Base-by-base conservation (phyloP, 495 filamentous ascomycete species). In the Bombardia bombarda region DNA sequence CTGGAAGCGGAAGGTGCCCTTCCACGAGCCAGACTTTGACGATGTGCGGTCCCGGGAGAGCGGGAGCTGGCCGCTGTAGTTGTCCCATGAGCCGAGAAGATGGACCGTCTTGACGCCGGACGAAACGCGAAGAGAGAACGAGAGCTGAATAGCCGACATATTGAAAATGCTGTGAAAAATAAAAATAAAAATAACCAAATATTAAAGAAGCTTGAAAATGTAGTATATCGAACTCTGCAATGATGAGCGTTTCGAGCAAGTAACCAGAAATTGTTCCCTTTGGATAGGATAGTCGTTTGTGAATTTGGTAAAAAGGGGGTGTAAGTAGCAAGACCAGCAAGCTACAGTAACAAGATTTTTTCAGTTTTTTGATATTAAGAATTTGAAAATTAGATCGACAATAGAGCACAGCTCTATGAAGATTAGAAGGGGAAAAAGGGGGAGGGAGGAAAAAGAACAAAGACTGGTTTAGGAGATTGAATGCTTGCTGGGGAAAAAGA, bases 101-200 rank as follows among this genome's bases (percentile, higher is more conserved):
- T 97, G 92, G 67, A 93, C 92, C 67, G 89, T 90, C 81, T 96
- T 95, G 78, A 90, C 87, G 70, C 89, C 87, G 68, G 86, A 76
- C 62, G 90, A 94, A 63, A 92, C 95, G 70, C 90, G 89, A 62
- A 98, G 84, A 63, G 81, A 78, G 68, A 96, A 93, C 49, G 82
- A 81, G 38, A 92, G 75, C 72, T 92, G 85, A 66, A 88, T 80
- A 58, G 86, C 67, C 59, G 87, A 79, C 85, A 90, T 90, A 74
- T 67, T 84, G 69, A 63, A 44, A 17, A 49, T 56, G 49, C 49
- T 69, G 58, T 57, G 26, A 58, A 55, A 62, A 42, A 53, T 39
- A 45, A 46, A 30, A 56, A 62, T 46, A 54, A 43, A 47, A 48
- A 33, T 36, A 38, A 50, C 56, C 48, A n/a, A n/a, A n/a, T n/a